A percentile compares a stretch with the other conserved stretches of the same genome.
Evolutionary conservation across 441 rosid genomes (phyloP).

Genomic region (Pelargonium fulgidum): DNA sequence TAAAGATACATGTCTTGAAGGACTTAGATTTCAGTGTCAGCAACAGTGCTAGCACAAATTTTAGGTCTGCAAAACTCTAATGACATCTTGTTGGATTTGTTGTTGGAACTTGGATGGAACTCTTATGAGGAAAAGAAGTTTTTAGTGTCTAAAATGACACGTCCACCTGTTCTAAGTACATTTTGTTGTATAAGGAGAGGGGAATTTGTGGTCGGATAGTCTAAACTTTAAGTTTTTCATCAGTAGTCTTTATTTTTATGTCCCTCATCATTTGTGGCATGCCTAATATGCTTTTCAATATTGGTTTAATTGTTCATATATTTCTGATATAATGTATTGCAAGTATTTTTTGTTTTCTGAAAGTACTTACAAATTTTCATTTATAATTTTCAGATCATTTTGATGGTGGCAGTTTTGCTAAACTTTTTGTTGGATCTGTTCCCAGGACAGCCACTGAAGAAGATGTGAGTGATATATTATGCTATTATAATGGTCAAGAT

Average conservation of each 20-base stretch:
- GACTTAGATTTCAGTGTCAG: background rate
- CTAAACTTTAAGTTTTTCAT: background rate
- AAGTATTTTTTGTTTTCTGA: background rate
- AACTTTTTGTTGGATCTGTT: conserved; percentile 98
- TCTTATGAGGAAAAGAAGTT: background rate
- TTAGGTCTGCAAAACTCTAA: background rate
- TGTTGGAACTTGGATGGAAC: background rate
- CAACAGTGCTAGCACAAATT: too few relatives aligned
- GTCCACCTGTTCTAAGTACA: background rate
- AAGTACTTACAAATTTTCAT: conserved; percentile 15
- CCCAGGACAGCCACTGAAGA: conserved; percentile 80
- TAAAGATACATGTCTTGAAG: background rate
- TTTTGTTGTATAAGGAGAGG: background rate
- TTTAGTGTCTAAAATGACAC: background rate
- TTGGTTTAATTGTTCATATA: background rate
- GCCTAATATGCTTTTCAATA: background rate
- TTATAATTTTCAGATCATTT: conserved; percentile 35
- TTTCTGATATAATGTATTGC: background rate
- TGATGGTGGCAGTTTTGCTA: conserved; percentile 59
- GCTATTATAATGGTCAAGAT: background rate
- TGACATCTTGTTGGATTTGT: background rate
- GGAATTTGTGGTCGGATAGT: background rate
- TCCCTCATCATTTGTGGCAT: background rate
- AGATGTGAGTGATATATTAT: conserved; percentile 56
- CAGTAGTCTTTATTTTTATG: background rate